Conservation (phyloP, 2,329 filamentous ascomycete genomes). For the Penicillium paneum region DNA sequence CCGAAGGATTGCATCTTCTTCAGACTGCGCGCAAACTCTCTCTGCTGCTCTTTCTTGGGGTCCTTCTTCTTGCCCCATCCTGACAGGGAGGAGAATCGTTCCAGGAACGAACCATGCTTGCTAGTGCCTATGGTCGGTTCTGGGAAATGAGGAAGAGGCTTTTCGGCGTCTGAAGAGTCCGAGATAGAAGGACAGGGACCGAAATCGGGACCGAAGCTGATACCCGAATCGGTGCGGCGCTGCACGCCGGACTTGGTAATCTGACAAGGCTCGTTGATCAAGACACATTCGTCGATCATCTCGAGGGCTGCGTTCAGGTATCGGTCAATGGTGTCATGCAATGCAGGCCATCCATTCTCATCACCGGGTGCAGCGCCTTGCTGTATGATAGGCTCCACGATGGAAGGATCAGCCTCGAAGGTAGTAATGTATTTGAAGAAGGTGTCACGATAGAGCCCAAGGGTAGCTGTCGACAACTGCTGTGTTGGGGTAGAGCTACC, state of each 20-base stretch:
- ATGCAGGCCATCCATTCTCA: conserved; percentile 54
- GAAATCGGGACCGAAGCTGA: conserved; percentile 56
- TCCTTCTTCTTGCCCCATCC: conserved; percentile 16
- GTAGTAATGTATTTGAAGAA: conserved; percentile 62
- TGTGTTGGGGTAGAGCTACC: conserved; percentile 48
- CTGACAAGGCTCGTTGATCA: conserved; percentile 47
- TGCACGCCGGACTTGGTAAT: conserved; percentile 28
- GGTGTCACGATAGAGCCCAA: conserved; percentile 57
- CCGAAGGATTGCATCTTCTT: conserved; percentile 52
- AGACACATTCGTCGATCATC: conserved; percentile 58
- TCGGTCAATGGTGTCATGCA: conserved; percentile 52
- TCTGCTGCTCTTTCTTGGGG: conserved; percentile 13
- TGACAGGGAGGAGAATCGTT: conserved; percentile 50
- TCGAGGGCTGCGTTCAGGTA: conserved; percentile 59
- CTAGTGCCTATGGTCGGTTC: conserved; percentile 23
- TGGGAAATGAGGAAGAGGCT: conserved; percentile 43
- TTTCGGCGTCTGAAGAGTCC: conserved; percentile 26
- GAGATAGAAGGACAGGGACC: conserved; percentile 36
- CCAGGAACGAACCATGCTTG: conserved; percentile 50
- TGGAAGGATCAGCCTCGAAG: conserved; percentile 53
- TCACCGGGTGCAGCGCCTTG: conserved; percentile 53
- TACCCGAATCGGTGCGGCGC: conserved; percentile 55
- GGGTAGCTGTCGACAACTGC: conserved; percentile 50
- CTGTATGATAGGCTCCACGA: conserved; percentile 53
- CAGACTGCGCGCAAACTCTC: conserved; percentile 11